Evolutionary conservation across 768 basidiomycete genomes (phyloP).

Genomic region (Kwoniella sp.): DNA sequence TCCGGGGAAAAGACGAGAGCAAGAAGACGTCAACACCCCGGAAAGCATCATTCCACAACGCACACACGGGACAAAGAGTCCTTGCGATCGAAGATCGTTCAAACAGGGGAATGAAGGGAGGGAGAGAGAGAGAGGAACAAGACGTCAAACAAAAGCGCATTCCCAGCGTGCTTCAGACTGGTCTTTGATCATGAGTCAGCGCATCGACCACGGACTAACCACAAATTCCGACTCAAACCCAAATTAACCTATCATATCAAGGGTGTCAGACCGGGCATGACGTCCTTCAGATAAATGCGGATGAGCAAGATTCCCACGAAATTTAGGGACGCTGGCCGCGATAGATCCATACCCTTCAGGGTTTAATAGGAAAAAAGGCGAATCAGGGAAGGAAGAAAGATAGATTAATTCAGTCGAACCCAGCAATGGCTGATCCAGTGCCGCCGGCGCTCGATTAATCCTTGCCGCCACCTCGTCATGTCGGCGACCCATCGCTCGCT

Average conservation of each 20-base stretch:
- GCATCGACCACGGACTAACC: not conserved
- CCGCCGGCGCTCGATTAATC: not conserved
- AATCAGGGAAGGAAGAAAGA: too few relatives aligned
- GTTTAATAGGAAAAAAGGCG: too few relatives aligned
- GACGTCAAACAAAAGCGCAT: too few relatives aligned
- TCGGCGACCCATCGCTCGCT: not conserved
- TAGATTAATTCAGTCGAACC: too few relatives aligned
- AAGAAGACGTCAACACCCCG: slow-evolving; percentile 4
- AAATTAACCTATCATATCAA: not conserved
- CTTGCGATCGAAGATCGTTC: not conserved
- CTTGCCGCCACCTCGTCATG: slow-evolving; percentile 1
- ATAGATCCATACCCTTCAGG: too few relatives aligned
- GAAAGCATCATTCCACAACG: not conserved
- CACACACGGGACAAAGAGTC: not conserved
- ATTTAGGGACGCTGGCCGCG: not conserved
- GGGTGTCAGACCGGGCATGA: not conserved
- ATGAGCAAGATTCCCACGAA: not conserved
- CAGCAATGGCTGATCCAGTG: not conserved
- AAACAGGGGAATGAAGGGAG: too few relatives aligned
- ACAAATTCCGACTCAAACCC: not conserved
- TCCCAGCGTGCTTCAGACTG: too few relatives aligned
- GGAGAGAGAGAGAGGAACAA: too few relatives aligned
- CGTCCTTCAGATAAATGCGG: not conserved
- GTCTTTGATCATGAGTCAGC: not conserved
- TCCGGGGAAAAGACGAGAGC: not conserved